Percentiles rank a stretch among this genome's conserved stretches.
Conservation (phyloP, 2,329 filamentous ascomycete species). For the Colletotrichum cuscutae region DNA sequence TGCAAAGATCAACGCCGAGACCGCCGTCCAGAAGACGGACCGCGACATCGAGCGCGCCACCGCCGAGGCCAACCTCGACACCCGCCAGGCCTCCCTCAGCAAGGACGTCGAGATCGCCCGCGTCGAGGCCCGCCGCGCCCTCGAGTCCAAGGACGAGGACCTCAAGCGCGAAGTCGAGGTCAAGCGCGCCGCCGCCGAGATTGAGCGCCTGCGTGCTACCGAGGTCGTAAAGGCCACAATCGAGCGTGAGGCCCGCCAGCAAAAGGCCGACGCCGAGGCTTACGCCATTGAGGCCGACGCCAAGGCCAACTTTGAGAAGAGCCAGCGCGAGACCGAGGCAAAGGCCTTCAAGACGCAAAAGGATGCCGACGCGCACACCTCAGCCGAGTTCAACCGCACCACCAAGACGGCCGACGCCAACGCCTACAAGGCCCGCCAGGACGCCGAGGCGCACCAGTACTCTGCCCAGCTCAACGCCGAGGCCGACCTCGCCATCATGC, state of each 20-base stretch:
- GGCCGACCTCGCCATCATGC: slow-evolving; percentile 66
- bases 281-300: slow-evolving; percentile 75
- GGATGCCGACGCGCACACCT: slow-evolving; percentile 55
- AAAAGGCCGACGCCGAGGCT: slow-evolving; percentile 72
- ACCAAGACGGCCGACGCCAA: slow-evolving; percentile 63
- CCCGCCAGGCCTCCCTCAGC: slow-evolving; percentile 76
- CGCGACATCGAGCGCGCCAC: slow-evolving; percentile 83
- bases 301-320: slow-evolving; percentile 62
- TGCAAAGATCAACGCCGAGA: slow-evolving; percentile 88
- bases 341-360: slow-evolving; percentile 59
- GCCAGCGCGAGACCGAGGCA: slow-evolving; percentile 64
- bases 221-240: slow-evolving; percentile 84
- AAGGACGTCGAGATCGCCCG: slow-evolving; percentile 80
- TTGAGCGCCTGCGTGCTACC: slow-evolving; percentile 80
- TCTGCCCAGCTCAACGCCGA: slow-evolving; percentile 63
- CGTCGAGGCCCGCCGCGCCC: slow-evolving; percentile 77
- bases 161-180: slow-evolving; percentile 81
- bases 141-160: slow-evolving; percentile 82
- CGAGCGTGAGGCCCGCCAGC: slow-evolving; percentile 72
- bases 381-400: slow-evolving; percentile 49
- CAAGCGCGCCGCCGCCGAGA: slow-evolving; percentile 81
- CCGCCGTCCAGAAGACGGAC: slow-evolving; percentile 85
- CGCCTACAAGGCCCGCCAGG: slow-evolving; percentile 57
- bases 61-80: slow-evolving; percentile 81
- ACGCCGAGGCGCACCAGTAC: slow-evolving; percentile 50